Conservation (phyloP, 129 eudicot species). For the Arctium lappa region DNA sequence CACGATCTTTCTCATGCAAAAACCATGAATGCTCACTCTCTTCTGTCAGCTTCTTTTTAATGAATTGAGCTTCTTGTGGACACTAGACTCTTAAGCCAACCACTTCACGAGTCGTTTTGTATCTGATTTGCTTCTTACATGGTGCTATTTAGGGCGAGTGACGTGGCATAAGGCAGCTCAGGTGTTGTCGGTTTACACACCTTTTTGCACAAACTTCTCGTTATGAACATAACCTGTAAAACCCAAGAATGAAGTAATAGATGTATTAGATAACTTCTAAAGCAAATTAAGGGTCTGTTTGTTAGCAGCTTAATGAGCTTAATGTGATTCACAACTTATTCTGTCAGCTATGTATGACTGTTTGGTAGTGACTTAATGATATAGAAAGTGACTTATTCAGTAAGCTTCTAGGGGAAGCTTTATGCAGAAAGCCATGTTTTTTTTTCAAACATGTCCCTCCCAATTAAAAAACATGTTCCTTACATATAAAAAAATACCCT, state of each 20-base stretch:
- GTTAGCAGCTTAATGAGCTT: no score
- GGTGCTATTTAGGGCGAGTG: background rate
- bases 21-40: constrained; percentile 21
- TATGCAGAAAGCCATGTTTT: no score
- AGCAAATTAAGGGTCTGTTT: no score
- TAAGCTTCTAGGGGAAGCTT: no score
- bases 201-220: background rate
- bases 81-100: background rate
- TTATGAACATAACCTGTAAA: background rate
- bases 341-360: no score
- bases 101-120: background rate
- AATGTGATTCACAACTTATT: no score
- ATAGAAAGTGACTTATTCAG: no score
- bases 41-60: constrained; percentile 10
- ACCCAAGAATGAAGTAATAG: background rate
- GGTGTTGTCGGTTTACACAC: background rate
- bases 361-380: no score
- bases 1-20: background rate
- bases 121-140: background rate
- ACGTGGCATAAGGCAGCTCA: background rate
- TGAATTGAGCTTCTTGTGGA: background rate
- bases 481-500: no score
- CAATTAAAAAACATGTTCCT: no score
- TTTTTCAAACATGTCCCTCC: no score
- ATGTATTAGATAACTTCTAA: background rate